Evolutionary conservation across 116 monocot genomes (phyloP).

Genomic region (Iris pallida): DNA sequence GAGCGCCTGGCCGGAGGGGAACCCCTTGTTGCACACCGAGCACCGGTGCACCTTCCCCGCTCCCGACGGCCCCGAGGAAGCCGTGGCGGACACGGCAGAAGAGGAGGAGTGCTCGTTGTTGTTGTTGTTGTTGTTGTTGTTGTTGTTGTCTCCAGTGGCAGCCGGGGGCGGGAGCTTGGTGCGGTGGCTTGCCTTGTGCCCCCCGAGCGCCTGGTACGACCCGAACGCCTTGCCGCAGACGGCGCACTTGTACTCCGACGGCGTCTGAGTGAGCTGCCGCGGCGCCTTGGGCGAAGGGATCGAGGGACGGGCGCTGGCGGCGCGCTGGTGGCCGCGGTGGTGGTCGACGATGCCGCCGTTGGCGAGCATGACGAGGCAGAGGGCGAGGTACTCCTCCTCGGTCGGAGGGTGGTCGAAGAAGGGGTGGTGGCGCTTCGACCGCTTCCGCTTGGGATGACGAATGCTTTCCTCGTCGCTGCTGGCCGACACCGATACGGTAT

Average conservation of each 20-base stretch:
- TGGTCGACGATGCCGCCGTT: conserved; percentile 13
- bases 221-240: conserved; percentile 30
- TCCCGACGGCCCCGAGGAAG: not conserved
- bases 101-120: not conserved
- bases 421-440: conserved; percentile 39
- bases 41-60: conserved; percentile 13
- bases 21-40: conserved; percentile 1
- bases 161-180: not conserved
- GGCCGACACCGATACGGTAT: no score
- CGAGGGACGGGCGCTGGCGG: no score
- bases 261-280: no score
- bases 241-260: conserved; percentile 15
- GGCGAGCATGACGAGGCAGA: conserved; percentile 75
- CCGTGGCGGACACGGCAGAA: not conserved
- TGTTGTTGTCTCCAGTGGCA: not conserved
- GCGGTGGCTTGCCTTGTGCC: conserved; percentile 40
- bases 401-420: conserved; percentile 32
- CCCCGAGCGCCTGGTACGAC: conserved; percentile 43
- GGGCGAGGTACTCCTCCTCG: conserved; percentile 73
- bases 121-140: no score
- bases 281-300: no score
- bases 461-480: no score
- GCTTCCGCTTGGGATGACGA: conserved; percentile 28
- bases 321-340: no score
- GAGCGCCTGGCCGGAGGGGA: conserved; percentile 9